Evolutionary conservation across 345 rosid species (phyloP).

Genomic region (Syzygium oleosum): DNA sequence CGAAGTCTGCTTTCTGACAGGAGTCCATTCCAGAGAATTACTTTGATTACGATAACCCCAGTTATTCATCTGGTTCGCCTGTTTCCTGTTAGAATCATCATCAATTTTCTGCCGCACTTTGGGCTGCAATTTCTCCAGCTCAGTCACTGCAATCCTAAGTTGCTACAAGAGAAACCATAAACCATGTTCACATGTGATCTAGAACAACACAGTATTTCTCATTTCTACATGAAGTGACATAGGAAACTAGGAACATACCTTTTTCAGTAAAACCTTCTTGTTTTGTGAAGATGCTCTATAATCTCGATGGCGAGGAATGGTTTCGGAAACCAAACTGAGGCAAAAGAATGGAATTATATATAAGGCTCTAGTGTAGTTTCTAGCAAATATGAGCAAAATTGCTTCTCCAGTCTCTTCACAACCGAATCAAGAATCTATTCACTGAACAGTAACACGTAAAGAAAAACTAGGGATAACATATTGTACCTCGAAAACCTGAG

Average conservation of each 20-base stretch:
- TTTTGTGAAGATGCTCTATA: constrained; percentile 38
- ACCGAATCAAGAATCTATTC: not conserved
- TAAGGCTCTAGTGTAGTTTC: not conserved
- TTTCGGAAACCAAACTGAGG: constrained; percentile 85
- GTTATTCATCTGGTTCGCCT: constrained; percentile 24
- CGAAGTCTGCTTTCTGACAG: constrained; percentile 32
- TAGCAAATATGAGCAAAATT: not conserved
- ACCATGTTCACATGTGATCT: constrained; percentile 1
- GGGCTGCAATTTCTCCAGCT: constrained; percentile 86
- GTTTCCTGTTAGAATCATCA: constrained; percentile 42
- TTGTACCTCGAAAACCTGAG: constrained; percentile 87
- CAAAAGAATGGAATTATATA: constrained; percentile 9
- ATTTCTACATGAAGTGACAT: not conserved
- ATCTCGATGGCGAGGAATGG: constrained; percentile 87
- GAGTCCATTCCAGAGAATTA: constrained; percentile 34
- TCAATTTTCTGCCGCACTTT: constrained; percentile 52
- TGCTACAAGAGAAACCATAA: constrained; percentile 34
- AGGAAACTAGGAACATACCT: constrained; percentile 22
- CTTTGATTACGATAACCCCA: constrained; percentile 23
- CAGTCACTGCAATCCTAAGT: constrained; percentile 53
- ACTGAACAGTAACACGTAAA: not conserved
- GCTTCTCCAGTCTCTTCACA: not conserved
- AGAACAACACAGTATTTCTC: constrained; percentile 6
- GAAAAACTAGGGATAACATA: not conserved
- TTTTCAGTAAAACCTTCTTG: constrained; percentile 49